A percentile compares a stretch with the other conserved stretches of the same genome.
These are phyloP conservation scores for Mangifera indica DNA, from an alignment of 345 rosid species.

Conservation along the genomic window DNA sequence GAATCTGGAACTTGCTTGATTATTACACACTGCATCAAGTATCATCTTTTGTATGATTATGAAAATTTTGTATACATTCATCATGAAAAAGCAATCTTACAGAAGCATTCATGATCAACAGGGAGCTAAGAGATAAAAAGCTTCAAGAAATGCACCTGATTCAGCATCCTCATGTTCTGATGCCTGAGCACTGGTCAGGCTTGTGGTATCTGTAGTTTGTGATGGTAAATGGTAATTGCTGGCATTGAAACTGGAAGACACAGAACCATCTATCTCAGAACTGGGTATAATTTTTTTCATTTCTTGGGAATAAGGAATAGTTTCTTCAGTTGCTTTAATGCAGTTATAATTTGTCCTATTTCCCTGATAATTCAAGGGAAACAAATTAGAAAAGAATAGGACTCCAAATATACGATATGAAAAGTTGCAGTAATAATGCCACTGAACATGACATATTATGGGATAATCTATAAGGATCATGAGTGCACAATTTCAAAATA, in stretches of 20 bases:
- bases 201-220: constrained; percentile 59
- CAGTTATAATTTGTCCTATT: constrained; percentile 55
- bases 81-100: constrained; percentile 5
- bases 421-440: neutral
- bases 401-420: too few relatives aligned
- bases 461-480: neutral
- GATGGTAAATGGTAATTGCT: constrained; percentile 45
- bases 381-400: neutral
- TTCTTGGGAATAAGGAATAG: constrained; percentile 44
- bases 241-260: constrained; percentile 48
- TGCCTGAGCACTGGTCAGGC: constrained; percentile 58
- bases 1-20: constrained; percentile 52
- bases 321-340: constrained; percentile 48
- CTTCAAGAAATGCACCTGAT: constrained; percentile 55
- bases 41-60: constrained; percentile 19
- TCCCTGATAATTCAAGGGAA: constrained; percentile 45
- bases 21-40: constrained; percentile 55
- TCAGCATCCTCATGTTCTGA: constrained; percentile 83
- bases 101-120: neutral
- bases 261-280: constrained; percentile 56
- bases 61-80: constrained; percentile 4
- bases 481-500: neutral
- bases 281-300: constrained; percentile 37
- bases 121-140: constrained; percentile 6
- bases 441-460: neutral